Conservation (phyloP, 371 early-diverging fungal species). For the Mortierella sp. region DNA sequence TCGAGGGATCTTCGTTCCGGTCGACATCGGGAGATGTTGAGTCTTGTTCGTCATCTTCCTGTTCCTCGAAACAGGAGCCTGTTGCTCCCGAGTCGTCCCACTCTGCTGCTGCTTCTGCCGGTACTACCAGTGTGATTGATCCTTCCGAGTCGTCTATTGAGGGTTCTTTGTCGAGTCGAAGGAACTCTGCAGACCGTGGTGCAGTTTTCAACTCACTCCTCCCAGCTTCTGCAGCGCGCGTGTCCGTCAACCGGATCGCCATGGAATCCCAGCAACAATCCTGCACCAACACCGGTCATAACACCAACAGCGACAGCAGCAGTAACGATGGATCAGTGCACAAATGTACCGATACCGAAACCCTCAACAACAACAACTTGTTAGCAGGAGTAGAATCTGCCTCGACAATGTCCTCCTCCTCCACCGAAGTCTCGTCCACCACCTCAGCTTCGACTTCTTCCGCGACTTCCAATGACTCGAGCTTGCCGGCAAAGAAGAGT, state of each 20-base stretch:
- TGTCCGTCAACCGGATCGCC: conserved; percentile 36
- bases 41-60: conserved; percentile 20
- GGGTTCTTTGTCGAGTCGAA: background rate
- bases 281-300: background rate
- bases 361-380: background rate
- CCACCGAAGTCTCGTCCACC: conserved; percentile 3
- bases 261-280: conserved; percentile 8
- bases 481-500: conserved; percentile 3
- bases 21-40: conserved; percentile 5
- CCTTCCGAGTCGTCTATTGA: background rate
- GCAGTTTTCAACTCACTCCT: conserved; percentile 24
- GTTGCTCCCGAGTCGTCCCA: background rate
- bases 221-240: conserved; percentile 34
- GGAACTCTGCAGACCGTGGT: background rate
- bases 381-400: conserved; percentile 2
- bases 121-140: background rate
- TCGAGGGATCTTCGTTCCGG: background rate
- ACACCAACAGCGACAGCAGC: background rate
- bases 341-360: background rate
- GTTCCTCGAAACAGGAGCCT: conserved; percentile 4
- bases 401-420: conserved; percentile 26
- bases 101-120: background rate
- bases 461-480: background rate
- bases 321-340: background rate
- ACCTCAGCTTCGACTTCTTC: background rate